A percentile compares a stretch with the other conserved stretches of the same genome.
Conservation (phyloP, 768 basidiomycete species). For the Paxillus involutus region DNA sequence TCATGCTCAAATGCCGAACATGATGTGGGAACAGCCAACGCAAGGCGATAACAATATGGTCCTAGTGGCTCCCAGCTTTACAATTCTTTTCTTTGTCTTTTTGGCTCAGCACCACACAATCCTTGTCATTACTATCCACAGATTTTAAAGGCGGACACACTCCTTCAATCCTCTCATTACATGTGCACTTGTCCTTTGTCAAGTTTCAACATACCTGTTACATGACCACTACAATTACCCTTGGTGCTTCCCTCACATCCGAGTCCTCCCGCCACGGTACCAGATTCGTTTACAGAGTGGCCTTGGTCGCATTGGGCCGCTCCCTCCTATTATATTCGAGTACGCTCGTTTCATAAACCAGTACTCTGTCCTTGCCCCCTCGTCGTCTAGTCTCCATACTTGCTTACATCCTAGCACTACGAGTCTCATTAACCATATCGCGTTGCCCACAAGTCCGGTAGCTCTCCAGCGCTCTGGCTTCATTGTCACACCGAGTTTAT, state of each 20-base stretch:
- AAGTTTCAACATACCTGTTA: conserved; percentile 25
- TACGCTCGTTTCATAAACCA: neutral
- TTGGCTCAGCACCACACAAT: conserved; percentile 3
- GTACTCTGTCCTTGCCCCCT: neutral
- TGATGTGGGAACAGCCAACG: conserved; percentile 28
- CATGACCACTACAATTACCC: conserved; percentile 8
- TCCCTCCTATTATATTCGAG: neutral
- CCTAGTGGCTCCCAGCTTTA: conserved; percentile 10
- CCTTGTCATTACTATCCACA: conserved; percentile 16
- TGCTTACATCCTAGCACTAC: conserved; percentile 11
- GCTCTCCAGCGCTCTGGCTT: too few species aligned
- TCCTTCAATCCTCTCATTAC: conserved; percentile 1
- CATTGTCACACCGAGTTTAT: too few species aligned
- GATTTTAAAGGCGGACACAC: conserved; percentile 14
- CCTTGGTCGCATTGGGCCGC: neutral
- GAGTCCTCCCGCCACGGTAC: too few species aligned
- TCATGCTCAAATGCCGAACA: conserved; percentile 21
- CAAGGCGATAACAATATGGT: conserved; percentile 30
- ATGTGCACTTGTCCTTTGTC: conserved; percentile 6
- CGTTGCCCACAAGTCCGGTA: too few species aligned
- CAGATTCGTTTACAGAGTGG: too few species aligned
- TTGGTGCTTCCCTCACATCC: too few species aligned
- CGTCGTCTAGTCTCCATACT: neutral
- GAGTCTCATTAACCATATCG: conserved; percentile 2
- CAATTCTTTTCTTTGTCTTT: conserved; percentile 4